phyloP scores from a whole-genome alignment of 1,284 basidiomycete genomes.

The Ganoderma lucidum region DNA sequence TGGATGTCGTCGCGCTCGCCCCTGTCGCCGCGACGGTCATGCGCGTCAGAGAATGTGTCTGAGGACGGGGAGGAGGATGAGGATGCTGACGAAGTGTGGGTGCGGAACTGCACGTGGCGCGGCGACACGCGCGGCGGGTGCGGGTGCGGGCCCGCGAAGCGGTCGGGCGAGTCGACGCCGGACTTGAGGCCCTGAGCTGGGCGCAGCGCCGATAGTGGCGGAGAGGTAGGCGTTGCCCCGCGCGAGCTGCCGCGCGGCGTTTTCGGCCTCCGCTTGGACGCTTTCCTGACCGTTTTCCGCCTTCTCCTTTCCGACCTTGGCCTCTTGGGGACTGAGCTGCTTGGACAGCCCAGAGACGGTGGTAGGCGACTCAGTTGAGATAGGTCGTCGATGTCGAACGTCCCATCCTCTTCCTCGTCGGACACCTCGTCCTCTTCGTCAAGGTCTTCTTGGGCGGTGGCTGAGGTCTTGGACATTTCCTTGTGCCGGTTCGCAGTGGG shows the following conservation, averaged over 20 bases:
- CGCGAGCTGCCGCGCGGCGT: slow-evolving; percentile 46
- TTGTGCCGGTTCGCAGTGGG: slow-evolving; percentile 24
- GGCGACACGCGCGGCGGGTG: slow-evolving; percentile 63
- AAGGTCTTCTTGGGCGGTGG: slow-evolving; percentile 40
- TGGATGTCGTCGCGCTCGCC: slow-evolving; percentile 63
- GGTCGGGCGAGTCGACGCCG: slow-evolving; percentile 80
- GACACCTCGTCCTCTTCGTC: slow-evolving; percentile 59
- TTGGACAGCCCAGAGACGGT: slow-evolving; percentile 20
- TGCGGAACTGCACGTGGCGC: slow-evolving; percentile 60
- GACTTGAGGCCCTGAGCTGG: slow-evolving; percentile 53
- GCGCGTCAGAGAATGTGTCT: slow-evolving; percentile 41
- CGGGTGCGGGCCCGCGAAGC: slow-evolving; percentile 73
- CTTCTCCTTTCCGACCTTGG: slow-evolving; percentile 47
- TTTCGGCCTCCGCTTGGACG: slow-evolving; percentile 38
- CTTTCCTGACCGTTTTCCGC: slow-evolving; percentile 27
- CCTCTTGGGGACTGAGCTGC: slow-evolving; percentile 43
- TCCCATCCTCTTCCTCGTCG: slow-evolving; percentile 61
- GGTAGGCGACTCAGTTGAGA: slow-evolving; percentile 50
- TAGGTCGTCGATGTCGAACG: slow-evolving; percentile 92
- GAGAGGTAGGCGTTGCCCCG: slow-evolving; percentile 44
- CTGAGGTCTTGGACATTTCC: slow-evolving; percentile 10
- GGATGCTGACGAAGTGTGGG: slow-evolving; percentile 44
- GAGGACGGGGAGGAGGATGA: slow-evolving; percentile 44
- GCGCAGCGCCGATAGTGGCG: slow-evolving; percentile 49
- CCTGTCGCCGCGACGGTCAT: slow-evolving; percentile 44